Conservation (phyloP, 1,284 basidiomycete genomes). For the Moesziomyces sp. region DNA sequence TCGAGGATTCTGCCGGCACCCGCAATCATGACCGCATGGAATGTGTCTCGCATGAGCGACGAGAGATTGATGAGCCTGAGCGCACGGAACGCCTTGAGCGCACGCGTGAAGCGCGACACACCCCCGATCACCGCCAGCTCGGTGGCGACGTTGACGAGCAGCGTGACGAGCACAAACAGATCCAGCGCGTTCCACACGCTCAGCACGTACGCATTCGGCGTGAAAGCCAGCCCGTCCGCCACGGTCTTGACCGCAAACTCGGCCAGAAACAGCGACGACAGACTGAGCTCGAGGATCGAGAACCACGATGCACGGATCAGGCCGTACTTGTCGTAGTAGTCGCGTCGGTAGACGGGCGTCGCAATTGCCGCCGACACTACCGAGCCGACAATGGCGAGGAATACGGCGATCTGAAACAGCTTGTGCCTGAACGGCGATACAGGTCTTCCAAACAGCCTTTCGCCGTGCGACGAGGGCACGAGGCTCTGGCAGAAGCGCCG, state of each 20-base stretch:
- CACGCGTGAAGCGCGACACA: constrained; percentile 82
- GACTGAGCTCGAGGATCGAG: constrained; percentile 80
- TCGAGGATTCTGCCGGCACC: constrained; percentile 88
- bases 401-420: constrained; percentile 80
- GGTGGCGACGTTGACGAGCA: constrained; percentile 84
- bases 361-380: constrained; percentile 87
- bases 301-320: constrained; percentile 82
- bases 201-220: constrained; percentile 91
- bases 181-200: constrained; percentile 94
- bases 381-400: constrained; percentile 82
- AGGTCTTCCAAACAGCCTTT: constrained; percentile 74
- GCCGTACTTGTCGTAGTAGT: constrained; percentile 77
- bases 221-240: constrained; percentile 86
- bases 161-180: constrained; percentile 83
- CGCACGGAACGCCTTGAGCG: constrained; percentile 88
- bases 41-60: constrained; percentile 81
- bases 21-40: constrained; percentile 89
- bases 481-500: constrained; percentile 84
- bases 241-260: constrained; percentile 92
- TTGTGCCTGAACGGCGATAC: constrained; percentile 73
- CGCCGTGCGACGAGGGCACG: constrained; percentile 82
- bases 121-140: constrained; percentile 79
- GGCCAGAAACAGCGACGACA: constrained; percentile 80
- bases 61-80: constrained; percentile 84
- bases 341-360: constrained; percentile 84